Base-by-base conservation (phyloP, 176 grass and related monocot species). In the Hsuehochloa calcarea region DNA sequence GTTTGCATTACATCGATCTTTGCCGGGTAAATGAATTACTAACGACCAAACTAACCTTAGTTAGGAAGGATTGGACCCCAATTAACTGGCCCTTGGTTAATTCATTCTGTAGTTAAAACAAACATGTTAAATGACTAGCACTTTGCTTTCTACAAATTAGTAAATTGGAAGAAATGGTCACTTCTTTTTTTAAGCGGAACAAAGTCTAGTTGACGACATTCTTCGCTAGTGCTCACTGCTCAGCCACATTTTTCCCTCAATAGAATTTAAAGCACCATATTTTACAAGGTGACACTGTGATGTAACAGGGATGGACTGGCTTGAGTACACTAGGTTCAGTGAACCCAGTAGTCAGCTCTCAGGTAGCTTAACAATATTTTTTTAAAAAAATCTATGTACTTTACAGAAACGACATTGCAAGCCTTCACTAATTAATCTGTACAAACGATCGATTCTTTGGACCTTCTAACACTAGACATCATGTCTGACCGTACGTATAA, bases 1-100 rank as follows among this genome's bases (percentile, higher is more conserved):
- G 97, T 99, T 86, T 99, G 97, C 91, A 99, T 99, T 92, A 99
- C 97, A 19, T 99, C 97, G 12, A 96, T 99, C 66, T 90, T 99
- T 65, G 97, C 97, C 82, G 97, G 97, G 97, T 99, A 99, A 98
- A 81, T 74, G 65, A 75, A 65, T 37, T 72, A 82, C 37, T 65
- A 38, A 77, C 37, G 6, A 84, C 71, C 51, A 6, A 37, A 46
- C 56, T 34, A 41, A 83, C 38, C 50, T 58, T 61, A 29, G 60
- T 58, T 61, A 29, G 25, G 60, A 63, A 29, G 25, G 60, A 63
- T 27, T 29, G 11, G 60, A 63, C 60, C 27, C 60, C 27, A 15
- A 31, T 34, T 31, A 65, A 1, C 13, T 15, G 12, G 58, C 51
- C 17, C 17, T 26, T 61, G n/a, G 58, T 25, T 61, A 26, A 61